These are phyloP conservation scores for Diacronema lutheri DNA, from an alignment of 78 protist genomes.

Conservation along the genomic window DNA sequence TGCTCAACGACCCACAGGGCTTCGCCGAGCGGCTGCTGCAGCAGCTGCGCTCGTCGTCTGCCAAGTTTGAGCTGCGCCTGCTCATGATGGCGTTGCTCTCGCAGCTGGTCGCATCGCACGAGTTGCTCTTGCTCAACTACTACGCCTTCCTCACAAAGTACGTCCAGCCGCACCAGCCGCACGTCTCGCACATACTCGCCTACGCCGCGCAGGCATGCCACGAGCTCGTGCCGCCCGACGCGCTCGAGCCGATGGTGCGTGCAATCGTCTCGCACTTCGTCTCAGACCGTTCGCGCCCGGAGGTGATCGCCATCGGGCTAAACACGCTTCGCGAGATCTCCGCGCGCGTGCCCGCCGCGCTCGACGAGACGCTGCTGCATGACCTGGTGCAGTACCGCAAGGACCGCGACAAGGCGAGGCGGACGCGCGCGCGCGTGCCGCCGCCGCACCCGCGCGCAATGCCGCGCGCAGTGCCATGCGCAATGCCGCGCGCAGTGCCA, in stretches of 20 bases:
- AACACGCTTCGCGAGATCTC: conserved; percentile 81
- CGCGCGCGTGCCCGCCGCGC: conserved; percentile 76
- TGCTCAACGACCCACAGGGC: conserved; percentile 84
- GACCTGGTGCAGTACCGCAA: conserved; percentile 57
- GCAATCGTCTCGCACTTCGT: conserved; percentile 78
- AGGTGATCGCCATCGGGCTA: conserved; percentile 80
- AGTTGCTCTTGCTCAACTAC: conserved; percentile 73
- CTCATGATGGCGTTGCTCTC: conserved; percentile 71
- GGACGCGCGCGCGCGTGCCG: no score
- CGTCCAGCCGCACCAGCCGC: conserved; percentile 75
- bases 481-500: no score
- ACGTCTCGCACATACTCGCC: conserved; percentile 73
- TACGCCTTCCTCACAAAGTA: conserved; percentile 78
- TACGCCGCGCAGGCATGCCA: conserved; percentile 83
- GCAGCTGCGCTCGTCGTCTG: conserved; percentile 53
- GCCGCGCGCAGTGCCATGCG: no score
- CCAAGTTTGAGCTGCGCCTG: conserved; percentile 58
- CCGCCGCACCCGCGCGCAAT: no score
- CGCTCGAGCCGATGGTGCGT: conserved; percentile 70
- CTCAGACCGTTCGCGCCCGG: conserved; percentile 71
- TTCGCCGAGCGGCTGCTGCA: conserved; percentile 65
- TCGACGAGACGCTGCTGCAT: conserved; percentile 58
- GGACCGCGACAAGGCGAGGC: background rate
- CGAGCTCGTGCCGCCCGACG: conserved; percentile 85
- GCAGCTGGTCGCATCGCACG: conserved; percentile 68